A percentile compares a stretch with the other conserved stretches of the same genome.
These are phyloP conservation scores for Agaricus sinodeliciosus DNA, from an alignment of 768 basidiomycete species.

Conservation along the genomic window DNA sequence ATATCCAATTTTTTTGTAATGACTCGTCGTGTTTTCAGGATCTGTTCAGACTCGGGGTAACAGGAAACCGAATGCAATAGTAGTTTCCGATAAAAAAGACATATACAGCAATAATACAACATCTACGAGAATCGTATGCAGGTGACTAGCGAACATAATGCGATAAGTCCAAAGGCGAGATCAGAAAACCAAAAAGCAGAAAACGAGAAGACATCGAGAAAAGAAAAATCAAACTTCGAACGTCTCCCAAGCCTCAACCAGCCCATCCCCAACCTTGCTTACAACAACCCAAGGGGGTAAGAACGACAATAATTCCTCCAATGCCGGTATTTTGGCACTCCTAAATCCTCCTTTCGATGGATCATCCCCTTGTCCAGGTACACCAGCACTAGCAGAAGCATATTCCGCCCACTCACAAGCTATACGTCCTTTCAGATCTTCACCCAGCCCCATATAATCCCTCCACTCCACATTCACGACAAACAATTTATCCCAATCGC, in stretches of 20 bases:
- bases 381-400: conserved; percentile 36
- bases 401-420: conserved; percentile 69
- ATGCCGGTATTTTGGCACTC: conserved; percentile 52
- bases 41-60: no score
- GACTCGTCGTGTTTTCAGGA: no score
- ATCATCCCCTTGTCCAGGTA: conserved; percentile 28
- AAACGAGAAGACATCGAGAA: no score
- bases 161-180: neutral
- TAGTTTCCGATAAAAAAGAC: no score
- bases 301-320: conserved; percentile 59
- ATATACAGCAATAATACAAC: no score
- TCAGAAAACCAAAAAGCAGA: neutral
- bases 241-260: conserved; percentile 48
- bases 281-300: conserved; percentile 65
- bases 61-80: no score
- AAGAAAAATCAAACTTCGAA: conserved; percentile 20
- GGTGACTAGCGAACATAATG: neutral
- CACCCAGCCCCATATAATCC: conserved; percentile 9
- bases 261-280: conserved; percentile 46
- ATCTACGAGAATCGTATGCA: no score
- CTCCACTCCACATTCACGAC: conserved; percentile 49
- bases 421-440: conserved; percentile 33
- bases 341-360: conserved; percentile 16
- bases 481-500: conserved; percentile 49
- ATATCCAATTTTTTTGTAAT: no score